Conservation (phyloP, 2,329 filamentous ascomycete species). For the Exophiala dermatitidis region DNA sequence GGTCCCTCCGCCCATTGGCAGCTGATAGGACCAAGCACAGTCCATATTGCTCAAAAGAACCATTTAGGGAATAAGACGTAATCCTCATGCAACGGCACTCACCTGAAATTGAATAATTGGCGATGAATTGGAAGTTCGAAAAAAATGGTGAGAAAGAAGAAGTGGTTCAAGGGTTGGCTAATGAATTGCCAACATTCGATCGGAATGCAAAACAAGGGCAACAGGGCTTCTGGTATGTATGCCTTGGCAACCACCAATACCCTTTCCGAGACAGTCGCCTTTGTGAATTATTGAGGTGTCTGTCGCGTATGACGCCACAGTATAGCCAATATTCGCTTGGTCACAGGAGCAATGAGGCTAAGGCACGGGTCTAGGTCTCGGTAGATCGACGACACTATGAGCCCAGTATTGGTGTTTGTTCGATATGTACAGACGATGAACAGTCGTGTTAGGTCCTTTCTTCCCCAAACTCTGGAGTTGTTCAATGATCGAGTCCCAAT, state of each 20-base stretch:
- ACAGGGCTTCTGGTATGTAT: slow-evolving; percentile 16
- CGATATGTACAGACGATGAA: slow-evolving; percentile 1
- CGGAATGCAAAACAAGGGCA: slow-evolving; percentile 22
- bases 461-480: neutral
- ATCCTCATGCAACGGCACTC: slow-evolving; percentile 1
- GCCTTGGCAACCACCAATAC: slow-evolving; percentile 20
- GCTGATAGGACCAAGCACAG: slow-evolving; percentile 12
- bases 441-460: neutral
- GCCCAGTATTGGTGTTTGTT: neutral
- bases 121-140: slow-evolving; percentile 7
- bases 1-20: slow-evolving; percentile 10
- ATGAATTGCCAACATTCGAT: slow-evolving; percentile 7
- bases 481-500: neutral
- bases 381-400: slow-evolving; percentile 1
- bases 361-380: slow-evolving; percentile 9
- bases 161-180: slow-evolving; percentile 5
- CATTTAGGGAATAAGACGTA: neutral
- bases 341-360: neutral
- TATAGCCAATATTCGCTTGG: slow-evolving; percentile 3
- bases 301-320: slow-evolving; percentile 6
- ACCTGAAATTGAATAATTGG: slow-evolving; percentile 10
- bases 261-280: slow-evolving; percentile 7
- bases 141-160: slow-evolving; percentile 1
- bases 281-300: slow-evolving; percentile 2
- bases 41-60: slow-evolving; percentile 8